phyloP scores from a whole-genome alignment of 2,329 filamentous ascomycete genomes.

The Colletotrichum orbiculare region DNA sequence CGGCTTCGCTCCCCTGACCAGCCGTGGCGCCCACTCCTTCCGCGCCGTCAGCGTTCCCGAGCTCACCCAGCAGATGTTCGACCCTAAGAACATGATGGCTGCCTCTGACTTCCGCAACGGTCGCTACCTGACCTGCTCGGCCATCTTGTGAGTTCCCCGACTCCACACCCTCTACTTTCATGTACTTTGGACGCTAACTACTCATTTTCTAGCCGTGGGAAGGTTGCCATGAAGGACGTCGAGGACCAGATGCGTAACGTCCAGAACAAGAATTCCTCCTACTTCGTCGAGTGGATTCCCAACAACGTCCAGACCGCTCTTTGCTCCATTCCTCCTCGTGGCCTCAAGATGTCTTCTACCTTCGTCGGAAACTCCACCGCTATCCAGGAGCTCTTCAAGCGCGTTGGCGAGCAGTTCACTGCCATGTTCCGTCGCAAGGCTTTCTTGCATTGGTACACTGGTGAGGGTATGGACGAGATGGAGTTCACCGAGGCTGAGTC shows the following conservation, averaged over 20 bases:
- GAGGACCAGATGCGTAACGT: conserved; percentile 99
- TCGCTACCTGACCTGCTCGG: conserved; percentile 98
- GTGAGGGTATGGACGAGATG: conserved; percentile 99
- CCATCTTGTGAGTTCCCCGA: conserved; percentile 80
- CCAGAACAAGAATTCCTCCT: conserved; percentile 99
- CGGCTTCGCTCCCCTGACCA: conserved; percentile 98
- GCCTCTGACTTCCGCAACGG: conserved; percentile 99
- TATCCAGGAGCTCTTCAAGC: conserved; percentile 99
- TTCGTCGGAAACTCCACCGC: conserved; percentile 99
- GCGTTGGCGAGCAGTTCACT: conserved; percentile 99
- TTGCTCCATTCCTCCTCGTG: conserved; percentile 97
- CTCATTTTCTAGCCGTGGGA: conserved; percentile 77
- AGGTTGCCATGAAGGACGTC: conserved; percentile 99
- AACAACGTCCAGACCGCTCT: conserved; percentile 99
- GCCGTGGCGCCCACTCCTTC: conserved; percentile 87
- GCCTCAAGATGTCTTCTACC: conserved; percentile 98
- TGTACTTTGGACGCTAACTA: not conserved
- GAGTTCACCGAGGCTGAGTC: conserved; percentile 99
- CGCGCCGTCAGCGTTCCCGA: conserved; percentile 97
- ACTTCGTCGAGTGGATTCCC: conserved; percentile 99
- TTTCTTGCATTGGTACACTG: conserved; percentile 99
- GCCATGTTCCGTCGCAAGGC: conserved; percentile 99
- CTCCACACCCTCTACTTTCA: not conserved
- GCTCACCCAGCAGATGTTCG: conserved; percentile 99
- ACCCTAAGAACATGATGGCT: conserved; percentile 99